These are phyloP conservation scores for Platanthera zijinensis DNA, from an alignment of 106 monocot species.

Conservation along the genomic window DNA sequence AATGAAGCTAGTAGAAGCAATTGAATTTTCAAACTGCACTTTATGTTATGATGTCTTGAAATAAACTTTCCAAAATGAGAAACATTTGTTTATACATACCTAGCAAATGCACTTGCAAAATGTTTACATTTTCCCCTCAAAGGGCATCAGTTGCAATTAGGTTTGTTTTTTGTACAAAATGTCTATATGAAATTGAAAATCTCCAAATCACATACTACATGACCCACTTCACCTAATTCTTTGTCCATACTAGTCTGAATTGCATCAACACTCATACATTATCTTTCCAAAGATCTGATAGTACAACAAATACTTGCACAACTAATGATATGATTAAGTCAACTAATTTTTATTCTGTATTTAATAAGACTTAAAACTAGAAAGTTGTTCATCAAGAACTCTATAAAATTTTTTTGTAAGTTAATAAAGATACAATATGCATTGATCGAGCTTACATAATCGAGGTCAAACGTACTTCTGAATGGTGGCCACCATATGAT, in stretches of 20 bases:
- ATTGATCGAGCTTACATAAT: slow-evolving; percentile 47
- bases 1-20: no score
- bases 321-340: background rate
- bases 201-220: slow-evolving; percentile 2
- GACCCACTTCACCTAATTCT: background rate
- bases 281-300: slow-evolving; percentile 74
- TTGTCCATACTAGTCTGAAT: background rate
- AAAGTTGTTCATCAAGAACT: background rate
- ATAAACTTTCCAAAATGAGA: no score
- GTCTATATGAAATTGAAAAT: slow-evolving; percentile 27
- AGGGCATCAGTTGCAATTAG: slow-evolving; percentile 64
- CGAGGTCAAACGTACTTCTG: slow-evolving; percentile 59
- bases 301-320: slow-evolving; percentile 54
- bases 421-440: slow-evolving; percentile 25
- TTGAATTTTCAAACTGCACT: no score
- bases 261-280: background rate
- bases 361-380: no score
- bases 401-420: background rate
- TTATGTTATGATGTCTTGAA: no score
- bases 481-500: slow-evolving; percentile 81
- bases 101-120: no score
- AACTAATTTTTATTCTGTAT: no score
- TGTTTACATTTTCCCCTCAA: slow-evolving; percentile 66
- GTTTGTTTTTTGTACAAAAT: slow-evolving; percentile 69
- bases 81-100: no score